Percentiles rank a stretch among this genome's conserved stretches.
phyloP scores from a whole-genome alignment of 2,329 filamentous ascomycete species.

The Lanzia echinophila region DNA sequence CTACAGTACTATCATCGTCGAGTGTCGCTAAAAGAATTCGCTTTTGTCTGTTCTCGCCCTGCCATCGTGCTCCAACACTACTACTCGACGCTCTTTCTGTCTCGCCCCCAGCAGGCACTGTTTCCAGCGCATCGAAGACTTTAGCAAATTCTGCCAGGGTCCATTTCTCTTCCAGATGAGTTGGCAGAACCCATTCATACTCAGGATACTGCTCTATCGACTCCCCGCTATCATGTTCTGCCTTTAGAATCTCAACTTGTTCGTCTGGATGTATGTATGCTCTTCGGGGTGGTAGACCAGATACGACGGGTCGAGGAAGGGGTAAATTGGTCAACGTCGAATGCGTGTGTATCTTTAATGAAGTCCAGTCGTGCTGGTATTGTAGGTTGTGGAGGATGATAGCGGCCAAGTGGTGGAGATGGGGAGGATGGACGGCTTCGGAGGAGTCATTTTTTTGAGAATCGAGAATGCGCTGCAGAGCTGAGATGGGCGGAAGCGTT shows the following conservation, averaged over 20 bases:
- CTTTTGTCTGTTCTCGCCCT: slow-evolving; percentile 48
- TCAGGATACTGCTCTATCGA: slow-evolving; percentile 46
- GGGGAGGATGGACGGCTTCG: slow-evolving; percentile 21
- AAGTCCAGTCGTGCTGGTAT: slow-evolving; percentile 69
- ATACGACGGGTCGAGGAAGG: slow-evolving; percentile 58
- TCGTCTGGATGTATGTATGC: slow-evolving; percentile 79
- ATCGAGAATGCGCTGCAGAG: slow-evolving; percentile 23
- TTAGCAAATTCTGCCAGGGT: slow-evolving; percentile 57
- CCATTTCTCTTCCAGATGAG: slow-evolving; percentile 68
- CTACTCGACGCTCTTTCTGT: slow-evolving; percentile 15
- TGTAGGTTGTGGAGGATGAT: slow-evolving; percentile 65
- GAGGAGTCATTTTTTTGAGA: slow-evolving; percentile 17
- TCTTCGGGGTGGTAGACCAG: slow-evolving; percentile 64
- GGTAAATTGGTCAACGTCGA: slow-evolving; percentile 34
- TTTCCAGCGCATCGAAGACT: slow-evolving; percentile 59
- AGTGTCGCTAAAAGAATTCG: slow-evolving; percentile 67
- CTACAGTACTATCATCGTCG: slow-evolving; percentile 74
- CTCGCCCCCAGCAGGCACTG: slow-evolving; percentile 35
- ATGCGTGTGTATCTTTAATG: slow-evolving; percentile 47
- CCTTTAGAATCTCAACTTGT: slow-evolving; percentile 65
- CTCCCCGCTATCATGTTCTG: slow-evolving; percentile 43
- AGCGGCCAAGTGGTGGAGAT: slow-evolving; percentile 44
- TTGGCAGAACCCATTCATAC: slow-evolving; percentile 70
- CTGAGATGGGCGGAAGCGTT: slow-evolving; percentile 15
- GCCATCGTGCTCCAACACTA: slow-evolving; percentile 37